Percentiles rank a stretch among this genome's conserved stretches.
Evolutionary conservation across 2,329 filamentous ascomycete genomes (phyloP).

Genomic region (Fusarium nematophilum): DNA sequence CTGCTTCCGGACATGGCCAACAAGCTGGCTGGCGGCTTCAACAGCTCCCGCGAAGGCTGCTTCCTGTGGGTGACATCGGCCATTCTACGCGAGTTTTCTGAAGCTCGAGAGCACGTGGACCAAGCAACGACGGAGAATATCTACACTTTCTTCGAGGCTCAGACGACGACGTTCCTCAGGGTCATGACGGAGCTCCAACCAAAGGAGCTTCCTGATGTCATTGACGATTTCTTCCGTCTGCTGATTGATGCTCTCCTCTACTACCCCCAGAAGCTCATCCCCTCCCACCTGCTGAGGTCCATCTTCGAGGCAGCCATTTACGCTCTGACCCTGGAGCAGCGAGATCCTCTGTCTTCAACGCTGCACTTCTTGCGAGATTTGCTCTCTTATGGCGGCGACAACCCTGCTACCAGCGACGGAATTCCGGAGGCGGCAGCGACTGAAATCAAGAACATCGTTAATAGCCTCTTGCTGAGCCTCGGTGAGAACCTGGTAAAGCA

Average conservation of each 20-base stretch:
- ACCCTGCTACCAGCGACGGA: conserved; percentile 71
- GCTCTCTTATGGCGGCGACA: conserved; percentile 85
- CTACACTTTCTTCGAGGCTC: conserved; percentile 93
- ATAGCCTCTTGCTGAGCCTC: conserved; percentile 74
- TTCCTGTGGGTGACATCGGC: conserved; percentile 99
- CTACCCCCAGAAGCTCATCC: conserved; percentile 86
- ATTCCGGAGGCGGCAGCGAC: conserved; percentile 69
- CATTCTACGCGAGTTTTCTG: conserved; percentile 94
- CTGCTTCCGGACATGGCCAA: conserved; percentile 87
- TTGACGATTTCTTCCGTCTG: conserved; percentile 96
- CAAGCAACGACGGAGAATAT: conserved; percentile 86
- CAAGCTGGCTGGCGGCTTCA: conserved; percentile 87
- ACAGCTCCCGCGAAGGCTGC: conserved; percentile 88
- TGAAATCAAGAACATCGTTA: conserved; percentile 79
- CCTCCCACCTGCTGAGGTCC: conserved; percentile 80
- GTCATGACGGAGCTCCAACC: conserved; percentile 86
- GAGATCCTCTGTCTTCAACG: conserved; percentile 89
- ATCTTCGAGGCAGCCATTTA: conserved; percentile 90
- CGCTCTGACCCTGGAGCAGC: conserved; percentile 87
- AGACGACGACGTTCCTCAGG: conserved; percentile 88
- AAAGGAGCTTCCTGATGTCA: conserved; percentile 81
- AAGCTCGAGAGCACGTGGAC: conserved; percentile 87
- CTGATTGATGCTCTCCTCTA: conserved; percentile 92
- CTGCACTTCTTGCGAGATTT: conserved; percentile 94
- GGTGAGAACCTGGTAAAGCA: conserved; percentile 87